Conservation (phyloP, 2,329 filamentous ascomycete genomes). For the Coniochaeta pulveracea region DNA sequence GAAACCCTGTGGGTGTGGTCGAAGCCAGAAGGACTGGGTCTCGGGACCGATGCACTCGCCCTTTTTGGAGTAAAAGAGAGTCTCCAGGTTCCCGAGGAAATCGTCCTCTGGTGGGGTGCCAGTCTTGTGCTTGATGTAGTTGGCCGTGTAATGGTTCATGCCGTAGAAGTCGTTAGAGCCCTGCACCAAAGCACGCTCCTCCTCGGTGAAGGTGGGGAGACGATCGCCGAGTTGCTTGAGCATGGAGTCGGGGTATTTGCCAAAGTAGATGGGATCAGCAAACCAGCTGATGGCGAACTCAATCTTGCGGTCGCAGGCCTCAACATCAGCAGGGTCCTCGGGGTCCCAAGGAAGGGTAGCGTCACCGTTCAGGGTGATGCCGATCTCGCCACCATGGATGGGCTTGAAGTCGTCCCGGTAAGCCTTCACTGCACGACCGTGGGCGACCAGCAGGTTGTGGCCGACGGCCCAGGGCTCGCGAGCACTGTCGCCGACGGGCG, state of each 20-base stretch:
- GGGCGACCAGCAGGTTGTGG: slow-evolving; percentile 69
- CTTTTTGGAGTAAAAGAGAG: slow-evolving; percentile 57
- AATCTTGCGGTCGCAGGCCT: slow-evolving; percentile 68
- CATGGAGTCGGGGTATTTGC: slow-evolving; percentile 78
- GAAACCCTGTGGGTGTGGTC: slow-evolving; percentile 66
- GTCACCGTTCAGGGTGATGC: slow-evolving; percentile 81
- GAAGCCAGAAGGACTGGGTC: slow-evolving; percentile 74
- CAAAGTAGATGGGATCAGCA: slow-evolving; percentile 76
- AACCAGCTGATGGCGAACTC: slow-evolving; percentile 87
- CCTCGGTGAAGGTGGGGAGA: slow-evolving; percentile 61
- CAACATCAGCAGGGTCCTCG: slow-evolving; percentile 60
- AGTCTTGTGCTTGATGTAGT: slow-evolving; percentile 68
- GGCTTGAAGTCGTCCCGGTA: slow-evolving; percentile 76
- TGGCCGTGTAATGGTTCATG: slow-evolving; percentile 89
- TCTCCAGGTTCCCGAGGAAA: slow-evolving; percentile 65
- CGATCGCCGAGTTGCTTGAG: slow-evolving; percentile 67
- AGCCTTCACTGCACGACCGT: slow-evolving; percentile 68
- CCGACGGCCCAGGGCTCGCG: slow-evolving; percentile 76
- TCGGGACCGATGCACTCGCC: slow-evolving; percentile 68
- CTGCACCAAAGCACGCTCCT: slow-evolving; percentile 62
- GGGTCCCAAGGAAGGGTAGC: slow-evolving; percentile 76
- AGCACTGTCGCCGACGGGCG: slow-evolving; percentile 57
- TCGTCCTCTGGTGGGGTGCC: slow-evolving; percentile 52
- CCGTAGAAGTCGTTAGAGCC: slow-evolving; percentile 92
- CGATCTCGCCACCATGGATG: slow-evolving; percentile 63